Base-by-base conservation (phyloP, 192 early-diverging fungal genomes). In the Dispira parvispora region DNA sequence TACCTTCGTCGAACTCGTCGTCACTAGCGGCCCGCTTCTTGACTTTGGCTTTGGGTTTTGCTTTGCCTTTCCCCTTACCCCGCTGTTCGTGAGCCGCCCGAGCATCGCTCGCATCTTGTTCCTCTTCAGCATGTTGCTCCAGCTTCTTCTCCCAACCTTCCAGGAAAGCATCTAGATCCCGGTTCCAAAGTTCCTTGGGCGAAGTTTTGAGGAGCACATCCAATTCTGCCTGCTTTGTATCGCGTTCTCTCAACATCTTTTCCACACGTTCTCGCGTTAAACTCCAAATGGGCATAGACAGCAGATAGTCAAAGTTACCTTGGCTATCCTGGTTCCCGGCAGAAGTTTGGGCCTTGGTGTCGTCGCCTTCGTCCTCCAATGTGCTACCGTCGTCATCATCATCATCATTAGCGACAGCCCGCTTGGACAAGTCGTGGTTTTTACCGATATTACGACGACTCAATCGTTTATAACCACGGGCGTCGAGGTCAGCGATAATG, bases 271-370 rank as follows among this genome's bases (percentile, higher is more conserved):
- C 88, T 56, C 77, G 70, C 11, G 93, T 96, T 65, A 98, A 78
- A 60, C 80, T 91, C 83, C 88, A 91, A 49, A 96, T 89, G 28
- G 88, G 84, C 83, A 96, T 92, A 20, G 75, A 75, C 64, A 98
- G 69, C 26, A 98, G 75, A 65, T 96, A 98, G 67, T 95, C 89
- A 64, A 79, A 96, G 63, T 61, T 38, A 6, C 67, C 13, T 43
- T 65, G 60, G 49, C 26, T 46, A 44, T n/a, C 46, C 32, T 38
- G 32, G 32, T 49, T 43, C 8, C 13, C n/a, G 45, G 45, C 64
- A 14, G 1, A 18, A 3, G 11, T 50, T 21, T 44, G 53, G 9
- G 18, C 28, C 27, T 42, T 57, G 43, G 70, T 68, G 4, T 20
- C 44, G 21, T 46, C 66, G 25, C 23, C 53, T 13, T 74, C 71